Percentiles rank a stretch among this genome's conserved stretches.
These are phyloP conservation scores for Pelargonium citronellum DNA, from an alignment of 441 rosid genomes.

Conservation along the genomic window DNA sequence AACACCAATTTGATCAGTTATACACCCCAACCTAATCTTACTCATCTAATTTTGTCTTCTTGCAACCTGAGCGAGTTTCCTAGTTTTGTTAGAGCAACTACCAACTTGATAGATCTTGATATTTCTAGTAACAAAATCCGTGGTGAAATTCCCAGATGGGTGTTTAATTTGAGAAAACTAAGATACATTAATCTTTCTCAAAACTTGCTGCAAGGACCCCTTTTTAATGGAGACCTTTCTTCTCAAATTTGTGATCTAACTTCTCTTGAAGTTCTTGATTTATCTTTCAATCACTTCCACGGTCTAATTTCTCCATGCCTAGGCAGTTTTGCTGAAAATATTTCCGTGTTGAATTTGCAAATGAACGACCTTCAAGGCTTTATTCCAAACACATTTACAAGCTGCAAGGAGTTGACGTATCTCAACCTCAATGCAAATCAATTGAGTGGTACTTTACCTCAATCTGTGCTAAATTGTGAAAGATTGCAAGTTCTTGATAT, in stretches of 20 bases:
- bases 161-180: background rate
- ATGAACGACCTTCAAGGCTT: background rate
- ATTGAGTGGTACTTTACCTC: background rate
- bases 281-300: background rate
- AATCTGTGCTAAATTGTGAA: background rate
- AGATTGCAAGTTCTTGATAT: background rate
- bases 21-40: no score
- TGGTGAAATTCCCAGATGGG: background rate
- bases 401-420: background rate
- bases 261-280: background rate
- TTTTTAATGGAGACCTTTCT: background rate
- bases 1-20: no score
- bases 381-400: background rate
- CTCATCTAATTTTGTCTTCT: background rate
- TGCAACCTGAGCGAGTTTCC: slow-evolving; percentile 12
- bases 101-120: background rate
- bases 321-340: background rate
- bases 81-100: background rate
- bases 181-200: background rate
- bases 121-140: background rate
- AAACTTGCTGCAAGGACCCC: background rate
- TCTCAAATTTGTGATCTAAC: background rate
- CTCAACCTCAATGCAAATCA: background rate
- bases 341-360: background rate
- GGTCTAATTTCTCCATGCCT: background rate